These are phyloP conservation scores for Aspergillus neotritici DNA, from an alignment of 2,329 filamentous ascomycete species.

Conservation along the genomic window DNA sequence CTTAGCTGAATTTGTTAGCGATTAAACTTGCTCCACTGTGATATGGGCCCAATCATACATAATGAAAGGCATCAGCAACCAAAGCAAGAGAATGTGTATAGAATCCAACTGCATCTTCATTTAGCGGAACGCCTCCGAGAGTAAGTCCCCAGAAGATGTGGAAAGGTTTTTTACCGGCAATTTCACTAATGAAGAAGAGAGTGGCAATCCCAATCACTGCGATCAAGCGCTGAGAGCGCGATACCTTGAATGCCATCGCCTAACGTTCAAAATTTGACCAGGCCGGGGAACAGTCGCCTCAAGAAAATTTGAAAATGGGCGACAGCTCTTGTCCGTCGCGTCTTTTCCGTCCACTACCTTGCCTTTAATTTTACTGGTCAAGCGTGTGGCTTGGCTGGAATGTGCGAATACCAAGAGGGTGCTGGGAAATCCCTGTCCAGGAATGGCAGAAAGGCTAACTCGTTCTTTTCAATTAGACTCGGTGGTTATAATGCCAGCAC, in stretches of 20 bases:
- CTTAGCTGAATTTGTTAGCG: conserved; percentile 51
- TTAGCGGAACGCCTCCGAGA: not conserved
- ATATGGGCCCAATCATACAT: conserved; percentile 45
- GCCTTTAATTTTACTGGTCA: not conserved
- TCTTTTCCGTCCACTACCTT: not conserved
- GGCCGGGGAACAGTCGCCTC: not conserved
- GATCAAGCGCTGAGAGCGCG: conserved; percentile 26
- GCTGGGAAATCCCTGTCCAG: no score
- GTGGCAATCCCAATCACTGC: conserved; percentile 28
- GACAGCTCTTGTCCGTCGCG: not conserved
- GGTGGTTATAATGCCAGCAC: no score
- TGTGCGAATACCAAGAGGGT: not conserved
- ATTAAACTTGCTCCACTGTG: not conserved
- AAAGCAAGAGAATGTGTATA: conserved; percentile 66
- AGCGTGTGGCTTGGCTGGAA: conserved; percentile 13
- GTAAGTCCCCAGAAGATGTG: no score
- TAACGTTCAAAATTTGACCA: not conserved
- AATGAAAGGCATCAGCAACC: conserved; percentile 73
- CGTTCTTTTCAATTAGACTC: no score
- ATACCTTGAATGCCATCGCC: conserved; percentile 22
- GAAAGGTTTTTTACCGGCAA: conserved; percentile 19
- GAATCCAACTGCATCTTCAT: conserved; percentile 52
- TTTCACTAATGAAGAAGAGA: conserved; percentile 29
- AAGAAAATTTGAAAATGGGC: not conserved
- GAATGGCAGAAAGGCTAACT: no score